These are phyloP conservation scores for Aegilops speltoides DNA, from an alignment of 176 grass and related monocot genomes.

Conservation along the genomic window DNA sequence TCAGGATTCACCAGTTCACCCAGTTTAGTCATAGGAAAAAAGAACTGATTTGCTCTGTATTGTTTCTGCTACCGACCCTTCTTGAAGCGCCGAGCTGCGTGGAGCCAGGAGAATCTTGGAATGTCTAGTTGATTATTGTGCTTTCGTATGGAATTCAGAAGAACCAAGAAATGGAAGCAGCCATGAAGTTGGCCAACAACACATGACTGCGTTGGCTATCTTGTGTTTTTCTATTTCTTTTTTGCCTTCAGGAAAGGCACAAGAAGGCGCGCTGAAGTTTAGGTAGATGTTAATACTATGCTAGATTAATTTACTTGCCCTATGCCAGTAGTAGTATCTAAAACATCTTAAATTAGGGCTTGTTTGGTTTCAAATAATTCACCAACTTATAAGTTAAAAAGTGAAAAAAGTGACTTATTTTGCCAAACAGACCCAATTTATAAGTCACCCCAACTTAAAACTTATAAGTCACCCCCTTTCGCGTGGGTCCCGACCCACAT, in stretches of 20 bases:
- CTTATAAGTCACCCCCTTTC: no score
- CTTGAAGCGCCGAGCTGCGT: neutral
- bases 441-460: no score
- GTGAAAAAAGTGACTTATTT: no score
- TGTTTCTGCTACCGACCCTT: neutral
- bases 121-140: neutral
- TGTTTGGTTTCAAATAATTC: no score
- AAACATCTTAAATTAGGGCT: no score
- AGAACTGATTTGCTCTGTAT: neutral
- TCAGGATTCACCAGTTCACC: neutral
- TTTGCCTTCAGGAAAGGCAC: neutral
- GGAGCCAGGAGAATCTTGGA: neutral
- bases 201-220: neutral
- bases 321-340: no score
- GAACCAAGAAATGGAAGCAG: conserved; percentile 1
- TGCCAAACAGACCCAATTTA: no score
- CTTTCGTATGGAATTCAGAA: neutral
- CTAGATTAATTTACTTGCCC: neutral
- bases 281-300: neutral
- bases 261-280: neutral
- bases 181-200: conserved; percentile 4
- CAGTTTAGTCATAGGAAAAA: neutral
- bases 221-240: neutral
- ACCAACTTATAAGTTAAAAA: no score
- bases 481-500: no score